These are phyloP conservation scores for Ceratocystiopsis brevicomis DNA, from an alignment of 2,329 filamentous ascomycete species.

Conservation along the genomic window DNA sequence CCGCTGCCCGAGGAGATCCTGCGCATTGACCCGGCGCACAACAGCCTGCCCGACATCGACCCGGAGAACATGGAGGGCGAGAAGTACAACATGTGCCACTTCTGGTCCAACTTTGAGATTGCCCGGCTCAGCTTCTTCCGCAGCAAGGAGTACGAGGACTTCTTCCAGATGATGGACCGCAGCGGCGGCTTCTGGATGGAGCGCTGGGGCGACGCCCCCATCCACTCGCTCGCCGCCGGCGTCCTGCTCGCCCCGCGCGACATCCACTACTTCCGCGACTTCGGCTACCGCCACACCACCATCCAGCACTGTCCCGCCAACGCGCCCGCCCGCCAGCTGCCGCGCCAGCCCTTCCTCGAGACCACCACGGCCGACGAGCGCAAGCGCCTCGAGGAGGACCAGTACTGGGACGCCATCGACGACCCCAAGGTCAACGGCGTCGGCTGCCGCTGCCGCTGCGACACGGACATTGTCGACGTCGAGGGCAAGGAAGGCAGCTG, in stretches of 20 bases:
- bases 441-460: constrained; percentile 87
- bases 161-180: constrained; percentile 97
- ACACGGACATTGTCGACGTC: constrained; percentile 93
- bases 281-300: constrained; percentile 94
- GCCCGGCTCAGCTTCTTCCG: constrained; percentile 88
- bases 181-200: constrained; percentile 99
- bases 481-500: constrained; percentile 96
- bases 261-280: constrained; percentile 97
- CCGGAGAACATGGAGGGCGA: constrained; percentile 92
- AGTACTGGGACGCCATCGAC: constrained; percentile 87
- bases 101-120: constrained; percentile 99
- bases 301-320: constrained; percentile 98
- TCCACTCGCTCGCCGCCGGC: constrained; percentile 90
- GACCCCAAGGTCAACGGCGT: constrained; percentile 86
- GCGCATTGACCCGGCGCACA: constrained; percentile 51
- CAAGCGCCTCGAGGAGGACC: constrained; percentile 75
- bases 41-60: constrained; percentile 62
- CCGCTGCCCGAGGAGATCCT: constrained; percentile 65
- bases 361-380: constrained; percentile 64
- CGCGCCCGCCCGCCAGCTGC: constrained; percentile 70
- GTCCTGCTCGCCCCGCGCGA: constrained; percentile 63
- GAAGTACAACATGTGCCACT: constrained; percentile 99
- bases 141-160: constrained; percentile 92
- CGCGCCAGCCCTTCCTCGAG: constrained; percentile 64
- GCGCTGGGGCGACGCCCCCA: constrained; percentile 96